A percentile compares a stretch with the other conserved stretches of the same genome.
Evolutionary conservation across 306 rosid genomes (phyloP).

Genomic region (Pyrus bretschneideri): DNA sequence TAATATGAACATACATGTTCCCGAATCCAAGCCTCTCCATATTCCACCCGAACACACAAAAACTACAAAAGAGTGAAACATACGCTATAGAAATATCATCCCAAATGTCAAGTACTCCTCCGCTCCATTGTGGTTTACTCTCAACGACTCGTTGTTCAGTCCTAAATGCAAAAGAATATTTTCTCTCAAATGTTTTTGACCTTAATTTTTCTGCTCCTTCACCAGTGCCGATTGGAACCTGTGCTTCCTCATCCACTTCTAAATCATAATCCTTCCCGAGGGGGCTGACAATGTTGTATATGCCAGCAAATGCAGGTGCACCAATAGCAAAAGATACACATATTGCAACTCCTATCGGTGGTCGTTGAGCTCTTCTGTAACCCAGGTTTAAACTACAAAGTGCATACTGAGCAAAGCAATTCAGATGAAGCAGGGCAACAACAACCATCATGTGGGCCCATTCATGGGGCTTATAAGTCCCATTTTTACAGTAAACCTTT

Average conservation of each 20-base stretch:
- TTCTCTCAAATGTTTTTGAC: constrained; percentile 37
- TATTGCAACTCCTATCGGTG: constrained; percentile 78
- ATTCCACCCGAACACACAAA: constrained; percentile 89
- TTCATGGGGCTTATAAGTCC: constrained; percentile 81
- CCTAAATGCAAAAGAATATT: constrained; percentile 54
- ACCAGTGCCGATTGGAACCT: constrained; percentile 20
- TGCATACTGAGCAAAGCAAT: constrained; percentile 90
- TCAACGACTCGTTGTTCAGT: constrained; percentile 37
- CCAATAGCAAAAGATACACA: constrained; percentile 62
- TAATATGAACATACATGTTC: constrained; percentile 86
- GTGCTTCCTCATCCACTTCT: constrained; percentile 70
- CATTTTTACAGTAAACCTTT: constrained; percentile 72
- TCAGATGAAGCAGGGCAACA: constrained; percentile 64
- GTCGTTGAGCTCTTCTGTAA: constrained; percentile 70
- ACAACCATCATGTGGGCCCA: constrained; percentile 94
- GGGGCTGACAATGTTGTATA: constrained; percentile 72
- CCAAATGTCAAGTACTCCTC: constrained; percentile 88
- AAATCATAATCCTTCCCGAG: constrained; percentile 72
- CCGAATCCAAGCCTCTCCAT: constrained; percentile 97
- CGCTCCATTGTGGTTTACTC: constrained; percentile 61
- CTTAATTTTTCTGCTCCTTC: constrained; percentile 28
- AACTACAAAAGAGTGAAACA: constrained; percentile 76
- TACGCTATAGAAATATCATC: constrained; percentile 63
- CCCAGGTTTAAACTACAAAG: constrained; percentile 83
- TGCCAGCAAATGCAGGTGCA: constrained; percentile 73